phyloP scores from a whole-genome alignment of 78 protist species.

The Dictyostelium citrinum region DNA sequence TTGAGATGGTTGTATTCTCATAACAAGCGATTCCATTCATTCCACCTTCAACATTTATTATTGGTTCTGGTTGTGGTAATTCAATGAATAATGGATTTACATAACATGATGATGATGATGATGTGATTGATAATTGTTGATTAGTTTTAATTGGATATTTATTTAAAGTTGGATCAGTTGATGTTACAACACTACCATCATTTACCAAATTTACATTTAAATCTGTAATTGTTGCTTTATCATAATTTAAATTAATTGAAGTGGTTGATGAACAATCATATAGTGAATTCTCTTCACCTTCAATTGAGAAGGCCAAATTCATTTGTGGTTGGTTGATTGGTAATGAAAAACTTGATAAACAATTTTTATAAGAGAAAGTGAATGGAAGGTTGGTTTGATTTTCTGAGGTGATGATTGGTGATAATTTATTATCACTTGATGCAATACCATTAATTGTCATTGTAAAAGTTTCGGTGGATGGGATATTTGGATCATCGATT shows the following conservation, averaged over 20 bases:
- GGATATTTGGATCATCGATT: neutral
- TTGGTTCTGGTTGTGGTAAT: slow-evolving; percentile 1
- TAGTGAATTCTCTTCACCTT: neutral
- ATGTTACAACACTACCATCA: neutral
- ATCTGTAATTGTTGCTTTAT: neutral
- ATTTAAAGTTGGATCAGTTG: neutral
- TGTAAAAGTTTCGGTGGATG: neutral
- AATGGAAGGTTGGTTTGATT: neutral
- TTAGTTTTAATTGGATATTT: neutral
- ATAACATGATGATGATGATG: slow-evolving; percentile 1
- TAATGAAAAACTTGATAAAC: neutral
- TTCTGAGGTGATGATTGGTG: neutral
- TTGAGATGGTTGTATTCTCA: neutral
- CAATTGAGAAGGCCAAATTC: neutral
- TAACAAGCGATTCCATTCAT: neutral
- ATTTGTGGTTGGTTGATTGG: neutral
- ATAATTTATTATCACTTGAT: neutral
- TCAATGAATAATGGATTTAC: neutral
- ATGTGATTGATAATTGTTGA: neutral
- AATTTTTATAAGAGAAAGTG: neutral
- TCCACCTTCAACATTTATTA: neutral
- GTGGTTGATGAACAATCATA: neutral
- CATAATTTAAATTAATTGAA: neutral
- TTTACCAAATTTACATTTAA: neutral
- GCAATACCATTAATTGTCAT: neutral